These are phyloP conservation scores for Coelastrella sp. DNA, from an alignment of 139 green algal genomes.

Conservation along the genomic window DNA sequence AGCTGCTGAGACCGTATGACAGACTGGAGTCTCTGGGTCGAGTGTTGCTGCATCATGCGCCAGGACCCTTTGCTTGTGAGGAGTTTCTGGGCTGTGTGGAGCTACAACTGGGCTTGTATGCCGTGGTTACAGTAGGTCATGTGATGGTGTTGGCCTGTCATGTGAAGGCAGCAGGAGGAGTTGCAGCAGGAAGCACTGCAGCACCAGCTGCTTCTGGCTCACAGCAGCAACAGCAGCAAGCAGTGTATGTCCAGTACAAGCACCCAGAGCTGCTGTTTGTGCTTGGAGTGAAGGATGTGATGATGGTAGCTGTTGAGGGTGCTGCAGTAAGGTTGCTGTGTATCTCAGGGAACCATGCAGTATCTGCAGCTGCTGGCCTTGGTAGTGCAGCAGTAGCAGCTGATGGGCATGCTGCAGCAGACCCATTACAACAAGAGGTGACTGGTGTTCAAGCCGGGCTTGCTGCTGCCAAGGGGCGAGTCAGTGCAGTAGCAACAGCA, in stretches of 20 bases:
- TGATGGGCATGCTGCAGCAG: background rate
- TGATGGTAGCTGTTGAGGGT: conserved; percentile 25
- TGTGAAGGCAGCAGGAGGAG: background rate
- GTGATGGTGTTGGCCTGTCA: conserved; percentile 39
- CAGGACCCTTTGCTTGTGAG: conserved; percentile 45
- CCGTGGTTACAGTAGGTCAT: conserved; percentile 19
- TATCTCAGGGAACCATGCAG: conserved; percentile 24
- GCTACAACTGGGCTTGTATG: conserved; percentile 38
- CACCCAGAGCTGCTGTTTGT: conserved; percentile 30
- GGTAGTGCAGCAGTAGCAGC: background rate
- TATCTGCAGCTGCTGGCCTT: background rate
- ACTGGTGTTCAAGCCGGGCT: background rate
- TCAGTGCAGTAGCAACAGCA: no score
- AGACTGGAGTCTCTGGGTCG: conserved; percentile 62
- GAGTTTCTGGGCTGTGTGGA: conserved; percentile 56
- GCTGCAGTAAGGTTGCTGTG: conserved; percentile 35
- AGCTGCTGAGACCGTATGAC: conserved; percentile 59
- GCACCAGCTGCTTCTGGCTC: background rate
- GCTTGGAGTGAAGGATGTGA: conserved; percentile 37
- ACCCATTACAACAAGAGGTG: background rate
- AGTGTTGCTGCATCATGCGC: conserved; percentile 58
- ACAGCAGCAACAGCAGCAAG: background rate
- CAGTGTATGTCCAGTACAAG: conserved; percentile 26
- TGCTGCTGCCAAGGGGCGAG: no score
- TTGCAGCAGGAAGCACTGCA: background rate